Base-by-base conservation (phyloP, 345 rosid species). In the Euphorbia peplus region DNA sequence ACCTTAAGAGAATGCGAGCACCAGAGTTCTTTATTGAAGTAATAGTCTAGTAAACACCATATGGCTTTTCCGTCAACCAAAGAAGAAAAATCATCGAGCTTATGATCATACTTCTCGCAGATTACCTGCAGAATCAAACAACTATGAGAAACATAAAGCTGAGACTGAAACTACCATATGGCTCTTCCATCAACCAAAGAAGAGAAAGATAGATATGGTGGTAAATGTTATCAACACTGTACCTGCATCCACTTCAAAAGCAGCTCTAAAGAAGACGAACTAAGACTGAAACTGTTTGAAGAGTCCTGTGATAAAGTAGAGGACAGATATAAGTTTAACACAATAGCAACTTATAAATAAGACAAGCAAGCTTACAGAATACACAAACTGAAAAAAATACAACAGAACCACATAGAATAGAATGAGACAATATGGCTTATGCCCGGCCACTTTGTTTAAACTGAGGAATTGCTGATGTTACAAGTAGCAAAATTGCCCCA, bases 41-140 rank as follows among this genome's bases (percentile, higher is more conserved):
- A 93, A 83, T 78, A 83, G 76, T 93, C 97, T 73, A 93, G 97
- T 82, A 93, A 78, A 80, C 95, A 93, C 98, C 97, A 93, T 64
- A 93, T 78, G 74, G 95, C 96, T 84, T 83, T 89, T 71, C 98
- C 98, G 71, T 93, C 92, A 56, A 78, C 83, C 79, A 91, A 48
- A 66, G 96, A 85, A 67, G 82, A 68, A 75, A 87, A 78, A 62
- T 70, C 70, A 39, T 82, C 86, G 65, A 88, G 60, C 67, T 77
- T 53, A 76, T 81, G 70, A 66, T 91, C 85, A 76, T 89, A 85
- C 54, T 78, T 81, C 64, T 68, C 72, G 25, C 96, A 80, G 42
- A 91, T 78, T 76, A 89, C 89, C 98, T 93, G 83, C 72, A 81
- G 61, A 63, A 60, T 59, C 71, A 69, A 56, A 39, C 41, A 35